phyloP scores from a whole-genome alignment of 768 basidiomycete species.

The Mycena vitilis region DNA sequence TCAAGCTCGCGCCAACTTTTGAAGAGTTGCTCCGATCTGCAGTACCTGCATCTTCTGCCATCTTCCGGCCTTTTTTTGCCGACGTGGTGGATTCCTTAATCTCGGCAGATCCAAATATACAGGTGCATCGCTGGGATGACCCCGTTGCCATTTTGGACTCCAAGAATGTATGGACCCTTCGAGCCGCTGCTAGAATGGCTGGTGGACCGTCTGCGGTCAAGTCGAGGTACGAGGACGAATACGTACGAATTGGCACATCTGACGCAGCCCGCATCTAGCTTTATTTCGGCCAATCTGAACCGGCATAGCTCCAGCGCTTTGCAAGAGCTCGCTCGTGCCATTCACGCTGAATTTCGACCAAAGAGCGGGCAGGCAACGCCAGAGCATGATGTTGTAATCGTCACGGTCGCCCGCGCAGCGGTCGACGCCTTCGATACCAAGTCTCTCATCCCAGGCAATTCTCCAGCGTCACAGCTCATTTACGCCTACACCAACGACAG shows the following conservation, averaged over 20 bases:
- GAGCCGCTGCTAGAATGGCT: slow-evolving; percentile 9
- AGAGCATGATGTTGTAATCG: background rate
- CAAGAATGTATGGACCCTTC: background rate
- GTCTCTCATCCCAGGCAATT: too few species aligned
- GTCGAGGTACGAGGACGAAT: slow-evolving; percentile 5
- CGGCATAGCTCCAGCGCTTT: background rate
- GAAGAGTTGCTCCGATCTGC: background rate
- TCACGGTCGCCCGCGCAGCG: slow-evolving; percentile 3
- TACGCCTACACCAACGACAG: background rate
- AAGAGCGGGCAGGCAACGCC: background rate
- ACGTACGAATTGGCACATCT: background rate
- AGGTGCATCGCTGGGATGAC: background rate
- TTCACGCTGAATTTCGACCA: slow-evolving; percentile 6
- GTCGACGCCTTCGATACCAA: slow-evolving; percentile 13
- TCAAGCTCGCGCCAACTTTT: background rate
- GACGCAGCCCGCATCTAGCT: background rate
- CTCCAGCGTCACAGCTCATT: too few species aligned
- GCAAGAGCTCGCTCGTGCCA: slow-evolving; percentile 9
- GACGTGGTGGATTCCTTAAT: slow-evolving; percentile 11
- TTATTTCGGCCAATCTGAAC: slow-evolving; percentile 8
- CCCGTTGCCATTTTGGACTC: background rate
- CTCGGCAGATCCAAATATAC: background rate
- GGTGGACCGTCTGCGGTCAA: slow-evolving; percentile 20
- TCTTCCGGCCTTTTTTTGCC: slow-evolving; percentile 21
- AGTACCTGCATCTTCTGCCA: background rate